Percentiles rank a stretch among this genome's conserved stretches.
Evolutionary conservation across 2,329 filamentous ascomycete genomes (phyloP).

Genomic region (Pseudogymnoascus sp.): DNA sequence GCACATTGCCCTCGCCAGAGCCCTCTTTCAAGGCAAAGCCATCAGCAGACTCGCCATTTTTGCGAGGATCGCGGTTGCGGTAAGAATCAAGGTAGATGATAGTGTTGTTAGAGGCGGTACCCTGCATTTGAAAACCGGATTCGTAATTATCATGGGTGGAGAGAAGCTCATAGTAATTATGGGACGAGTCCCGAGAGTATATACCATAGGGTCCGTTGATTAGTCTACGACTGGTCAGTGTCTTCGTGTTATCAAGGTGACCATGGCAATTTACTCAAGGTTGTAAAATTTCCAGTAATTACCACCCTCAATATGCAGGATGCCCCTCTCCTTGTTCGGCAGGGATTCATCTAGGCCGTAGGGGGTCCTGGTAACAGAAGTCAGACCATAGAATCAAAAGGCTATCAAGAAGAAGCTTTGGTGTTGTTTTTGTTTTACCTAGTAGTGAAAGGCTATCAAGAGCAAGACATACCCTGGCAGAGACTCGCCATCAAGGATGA

Average conservation of each 20-base stretch:
- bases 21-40: slow-evolving; percentile 43
- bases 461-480: slow-evolving; percentile 19
- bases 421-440: too few species aligned
- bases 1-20: slow-evolving; percentile 37
- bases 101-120: slow-evolving; percentile 32
- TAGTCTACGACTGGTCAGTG: slow-evolving; percentile 14
- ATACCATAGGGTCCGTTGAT: slow-evolving; percentile 35
- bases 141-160: slow-evolving; percentile 35
- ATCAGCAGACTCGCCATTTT: slow-evolving; percentile 45
- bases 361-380: slow-evolving; percentile 30
- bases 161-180: slow-evolving; percentile 33
- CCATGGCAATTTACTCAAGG: slow-evolving; percentile 22
- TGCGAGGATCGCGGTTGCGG: slow-evolving; percentile 40
- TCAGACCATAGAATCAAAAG: background rate
- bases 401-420: too few species aligned
- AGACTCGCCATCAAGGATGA: slow-evolving; percentile 40
- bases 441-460: background rate
- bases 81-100: slow-evolving; percentile 39
- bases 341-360: slow-evolving; percentile 34
- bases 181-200: slow-evolving; percentile 29
- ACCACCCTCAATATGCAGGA: slow-evolving; percentile 39
- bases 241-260: background rate
- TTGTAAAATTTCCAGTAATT: slow-evolving; percentile 41
- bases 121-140: slow-evolving; percentile 33
- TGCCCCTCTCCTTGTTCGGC: slow-evolving; percentile 36